A percentile compares a stretch with the other conserved stretches of the same genome.
phyloP scores from a whole-genome alignment of 2,329 filamentous ascomycete species.

The Claviceps pazoutovae region DNA sequence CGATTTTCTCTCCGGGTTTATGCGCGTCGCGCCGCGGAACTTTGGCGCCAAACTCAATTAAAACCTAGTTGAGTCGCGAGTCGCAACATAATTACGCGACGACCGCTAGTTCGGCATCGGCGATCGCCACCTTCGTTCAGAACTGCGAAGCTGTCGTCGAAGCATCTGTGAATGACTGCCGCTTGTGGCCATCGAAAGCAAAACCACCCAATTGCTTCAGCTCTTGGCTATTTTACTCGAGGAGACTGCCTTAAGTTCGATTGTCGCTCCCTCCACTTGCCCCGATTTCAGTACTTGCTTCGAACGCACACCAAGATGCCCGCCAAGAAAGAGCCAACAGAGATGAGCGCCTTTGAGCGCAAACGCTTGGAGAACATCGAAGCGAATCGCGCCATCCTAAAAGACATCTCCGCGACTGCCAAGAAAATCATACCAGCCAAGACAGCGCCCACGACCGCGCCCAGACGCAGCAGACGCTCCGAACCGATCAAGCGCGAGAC shows the following conservation, averaged over 20 bases:
- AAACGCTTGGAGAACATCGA: slow-evolving; percentile 76
- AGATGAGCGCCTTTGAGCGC: slow-evolving; percentile 73
- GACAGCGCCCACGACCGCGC: slow-evolving; percentile 32
- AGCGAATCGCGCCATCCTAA: slow-evolving; percentile 67
- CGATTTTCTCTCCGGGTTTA: not conserved
- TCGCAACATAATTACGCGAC: not conserved
- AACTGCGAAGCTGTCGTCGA: not conserved
- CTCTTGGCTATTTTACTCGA: not conserved
- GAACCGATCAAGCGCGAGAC: slow-evolving; percentile 34
- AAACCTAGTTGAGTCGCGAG: not conserved
- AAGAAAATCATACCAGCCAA: slow-evolving; percentile 50
- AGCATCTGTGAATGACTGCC: not conserved
- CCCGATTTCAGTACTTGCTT: not conserved
- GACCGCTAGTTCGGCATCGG: not conserved
- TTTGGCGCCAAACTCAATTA: slow-evolving; percentile 8
- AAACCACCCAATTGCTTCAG: not conserved
- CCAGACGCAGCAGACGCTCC: slow-evolving; percentile 18
- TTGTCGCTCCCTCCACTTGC: not conserved
- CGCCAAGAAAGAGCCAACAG: slow-evolving; percentile 26
- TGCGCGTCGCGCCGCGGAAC: slow-evolving; percentile 7
- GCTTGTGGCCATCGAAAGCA: not conserved
- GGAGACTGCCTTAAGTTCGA: not conserved
- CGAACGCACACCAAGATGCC: slow-evolving; percentile 25
- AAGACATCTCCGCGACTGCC: slow-evolving; percentile 59
- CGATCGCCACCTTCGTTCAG: not conserved